Conservation (phyloP, 2,329 filamentous ascomycete genomes). For the Fusarium torulosum region DNA sequence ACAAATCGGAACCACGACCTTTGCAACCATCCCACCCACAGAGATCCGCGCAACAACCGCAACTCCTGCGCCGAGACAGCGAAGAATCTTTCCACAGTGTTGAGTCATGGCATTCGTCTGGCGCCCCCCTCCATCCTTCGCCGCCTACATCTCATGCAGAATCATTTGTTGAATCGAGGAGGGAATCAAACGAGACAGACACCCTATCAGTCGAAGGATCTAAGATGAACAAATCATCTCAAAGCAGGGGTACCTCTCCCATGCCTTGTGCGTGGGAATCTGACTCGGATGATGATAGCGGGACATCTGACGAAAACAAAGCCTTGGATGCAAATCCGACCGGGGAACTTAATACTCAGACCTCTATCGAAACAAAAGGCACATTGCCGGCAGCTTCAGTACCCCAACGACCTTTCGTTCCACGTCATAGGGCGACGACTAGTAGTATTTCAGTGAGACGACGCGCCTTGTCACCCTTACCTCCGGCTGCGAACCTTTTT, state of each 20-base stretch:
- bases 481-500: conserved; percentile 75
- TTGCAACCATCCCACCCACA: conserved; percentile 10
- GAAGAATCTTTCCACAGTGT: conserved; percentile 68
- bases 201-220: conserved; percentile 5
- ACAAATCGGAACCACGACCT: conserved; percentile 4
- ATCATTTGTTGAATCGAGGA: conserved; percentile 50
- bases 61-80: conserved; percentile 35
- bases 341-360: background rate
- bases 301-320: conserved; percentile 47
- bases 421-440: conserved; percentile 45
- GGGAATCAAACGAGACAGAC: conserved; percentile 10
- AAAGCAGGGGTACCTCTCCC: conserved; percentile 21
- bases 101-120: conserved; percentile 64
- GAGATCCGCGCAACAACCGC: conserved; percentile 12
- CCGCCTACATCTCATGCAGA: conserved; percentile 58
- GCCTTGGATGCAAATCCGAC: conserved; percentile 39
- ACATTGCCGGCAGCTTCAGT: conserved; percentile 7
- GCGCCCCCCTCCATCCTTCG: conserved; percentile 56
- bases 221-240: conserved; percentile 14
- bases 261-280: conserved; percentile 44
- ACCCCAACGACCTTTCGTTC: conserved; percentile 29
- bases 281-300: conserved; percentile 41
- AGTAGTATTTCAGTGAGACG: conserved; percentile 46
- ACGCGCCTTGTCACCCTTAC: conserved; percentile 74
- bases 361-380: background rate